A percentile compares a stretch with the other conserved stretches of the same genome.
These are phyloP conservation scores for Zelonia costaricensis DNA, from an alignment of 208 protist genomes.

Conservation along the genomic window DNA sequence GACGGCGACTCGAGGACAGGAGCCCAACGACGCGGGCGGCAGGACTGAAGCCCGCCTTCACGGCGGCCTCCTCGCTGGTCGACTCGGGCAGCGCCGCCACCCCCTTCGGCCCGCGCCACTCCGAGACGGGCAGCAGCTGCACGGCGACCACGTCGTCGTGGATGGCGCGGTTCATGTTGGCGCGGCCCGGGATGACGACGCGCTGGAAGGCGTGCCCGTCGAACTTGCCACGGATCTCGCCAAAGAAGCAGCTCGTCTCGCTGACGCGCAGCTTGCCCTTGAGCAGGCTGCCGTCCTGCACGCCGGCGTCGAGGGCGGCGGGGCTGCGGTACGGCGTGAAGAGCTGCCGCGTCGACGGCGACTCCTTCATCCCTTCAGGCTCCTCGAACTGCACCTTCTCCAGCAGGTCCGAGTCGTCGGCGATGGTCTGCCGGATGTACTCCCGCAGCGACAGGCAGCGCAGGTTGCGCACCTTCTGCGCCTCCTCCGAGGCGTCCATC, in stretches of 20 bases:
- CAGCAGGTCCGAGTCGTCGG: constrained; percentile 66
- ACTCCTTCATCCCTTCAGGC: constrained; percentile 77
- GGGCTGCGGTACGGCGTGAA: constrained; percentile 57
- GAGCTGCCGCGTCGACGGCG: constrained; percentile 33
- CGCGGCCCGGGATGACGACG: constrained; percentile 72
- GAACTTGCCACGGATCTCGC: constrained; percentile 86
- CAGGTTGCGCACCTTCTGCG: constrained; percentile 42
- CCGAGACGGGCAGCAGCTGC: constrained; percentile 54
- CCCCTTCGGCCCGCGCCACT: constrained; percentile 39
- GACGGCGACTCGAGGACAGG: constrained; percentile 53
- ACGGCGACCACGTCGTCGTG: constrained; percentile 85
- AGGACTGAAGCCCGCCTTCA: constrained; percentile 56
- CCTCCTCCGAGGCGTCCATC: constrained; percentile 34
- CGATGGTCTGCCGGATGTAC: constrained; percentile 49
- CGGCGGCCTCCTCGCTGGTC: constrained; percentile 55
- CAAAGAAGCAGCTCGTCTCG: constrained; percentile 86
- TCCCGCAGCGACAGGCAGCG: constrained; percentile 63
- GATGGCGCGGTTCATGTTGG: constrained; percentile 89
- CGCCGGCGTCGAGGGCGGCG: constrained; percentile 49
- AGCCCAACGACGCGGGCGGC: constrained; percentile 81
- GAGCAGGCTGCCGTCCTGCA: constrained; percentile 61
- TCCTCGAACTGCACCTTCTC: constrained; percentile 82
- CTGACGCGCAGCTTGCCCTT: constrained; percentile 82
- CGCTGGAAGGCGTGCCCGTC: constrained; percentile 74
- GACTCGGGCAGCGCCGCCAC: constrained; percentile 26